phyloP scores from a whole-genome alignment of 129 eudicot species.

The Pseudognaphalium luteoalbum region DNA sequence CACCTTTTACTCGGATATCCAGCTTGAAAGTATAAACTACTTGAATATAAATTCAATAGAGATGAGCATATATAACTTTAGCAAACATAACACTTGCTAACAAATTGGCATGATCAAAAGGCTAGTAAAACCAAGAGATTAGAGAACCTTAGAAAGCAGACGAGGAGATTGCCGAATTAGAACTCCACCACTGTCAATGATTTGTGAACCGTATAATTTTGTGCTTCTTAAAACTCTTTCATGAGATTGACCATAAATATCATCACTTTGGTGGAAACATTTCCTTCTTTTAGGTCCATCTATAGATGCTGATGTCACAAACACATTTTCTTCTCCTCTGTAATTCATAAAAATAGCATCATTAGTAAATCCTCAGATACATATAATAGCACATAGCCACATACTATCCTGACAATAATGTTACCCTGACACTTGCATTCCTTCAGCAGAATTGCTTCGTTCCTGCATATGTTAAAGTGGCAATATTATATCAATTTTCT shows the following conservation, averaged over 20 bases:
- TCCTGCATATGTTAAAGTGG: slow-evolving; percentile 40
- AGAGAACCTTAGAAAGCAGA: slow-evolving; percentile 40
- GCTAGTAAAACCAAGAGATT: slow-evolving; percentile 14
- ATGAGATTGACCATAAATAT: slow-evolving; percentile 29
- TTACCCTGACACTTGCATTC: slow-evolving; percentile 42
- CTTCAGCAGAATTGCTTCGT: slow-evolving; percentile 16
- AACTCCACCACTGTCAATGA: slow-evolving; percentile 30
- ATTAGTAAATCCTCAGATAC: slow-evolving; percentile 11
- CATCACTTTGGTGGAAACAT: slow-evolving; percentile 14
- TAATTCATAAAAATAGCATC: not conserved
- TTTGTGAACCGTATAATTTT: slow-evolving; percentile 26
- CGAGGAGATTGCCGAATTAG: slow-evolving; percentile 45
- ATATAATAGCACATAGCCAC: not conserved
- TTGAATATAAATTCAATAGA: not conserved
- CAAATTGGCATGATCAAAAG: slow-evolving; percentile 6
- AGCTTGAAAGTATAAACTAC: not conserved
- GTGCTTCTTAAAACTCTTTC: slow-evolving; percentile 47
- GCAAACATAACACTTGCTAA: not conserved
- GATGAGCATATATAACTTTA: not conserved
- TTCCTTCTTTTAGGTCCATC: slow-evolving; percentile 39
- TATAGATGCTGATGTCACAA: slow-evolving; percentile 17
- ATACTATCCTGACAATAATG: slow-evolving; percentile 10
- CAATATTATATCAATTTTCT: slow-evolving; percentile 8
- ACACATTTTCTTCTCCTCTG: slow-evolving; percentile 23
- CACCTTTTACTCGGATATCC: too few relatives aligned